These are phyloP conservation scores for Hemisphaericaspora xylanilytica DNA, from an alignment of 1,139 yeast genomes.

Conservation along the genomic window DNA sequence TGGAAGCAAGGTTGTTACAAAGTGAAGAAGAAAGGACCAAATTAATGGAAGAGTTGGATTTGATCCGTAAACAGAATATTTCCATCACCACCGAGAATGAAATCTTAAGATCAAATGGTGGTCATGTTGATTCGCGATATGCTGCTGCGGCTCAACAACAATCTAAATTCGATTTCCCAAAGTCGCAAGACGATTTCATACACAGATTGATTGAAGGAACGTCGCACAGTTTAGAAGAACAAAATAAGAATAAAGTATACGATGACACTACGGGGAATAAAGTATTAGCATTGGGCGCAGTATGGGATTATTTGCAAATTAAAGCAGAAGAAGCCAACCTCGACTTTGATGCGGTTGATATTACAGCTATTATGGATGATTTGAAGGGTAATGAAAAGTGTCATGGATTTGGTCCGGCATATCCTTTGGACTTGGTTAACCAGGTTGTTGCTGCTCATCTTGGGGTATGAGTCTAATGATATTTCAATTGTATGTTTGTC, in stretches of 20 bases:
- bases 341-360: constrained; percentile 51
- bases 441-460: constrained; percentile 8
- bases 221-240: constrained; percentile 18
- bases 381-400: constrained; percentile 70
- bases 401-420: constrained; percentile 85
- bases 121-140: constrained; percentile 1
- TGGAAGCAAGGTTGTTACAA: constrained; percentile 56
- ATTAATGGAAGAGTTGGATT: constrained; percentile 53
- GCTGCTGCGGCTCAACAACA: neutral
- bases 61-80: constrained; percentile 51
- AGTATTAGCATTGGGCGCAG: constrained; percentile 70
- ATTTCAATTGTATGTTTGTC: neutral
- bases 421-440: constrained; percentile 51
- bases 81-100: constrained; percentile 61
- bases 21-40: constrained; percentile 59
- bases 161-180: constrained; percentile 35
- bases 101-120: constrained; percentile 24
- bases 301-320: constrained; percentile 71
- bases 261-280: constrained; percentile 36
- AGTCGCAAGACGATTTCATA: constrained; percentile 35
- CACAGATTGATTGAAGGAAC: constrained; percentile 27
- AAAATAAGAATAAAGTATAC: constrained; percentile 30
- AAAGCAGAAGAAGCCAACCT: constrained; percentile 45
- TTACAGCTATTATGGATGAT: constrained; percentile 53
- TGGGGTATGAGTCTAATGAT: neutral